Evolutionary conservation across 2,329 filamentous ascomycete genomes (phyloP), one percentile per base, ranked within the genome.

Genomic region (Acarospora socialis): DNA sequence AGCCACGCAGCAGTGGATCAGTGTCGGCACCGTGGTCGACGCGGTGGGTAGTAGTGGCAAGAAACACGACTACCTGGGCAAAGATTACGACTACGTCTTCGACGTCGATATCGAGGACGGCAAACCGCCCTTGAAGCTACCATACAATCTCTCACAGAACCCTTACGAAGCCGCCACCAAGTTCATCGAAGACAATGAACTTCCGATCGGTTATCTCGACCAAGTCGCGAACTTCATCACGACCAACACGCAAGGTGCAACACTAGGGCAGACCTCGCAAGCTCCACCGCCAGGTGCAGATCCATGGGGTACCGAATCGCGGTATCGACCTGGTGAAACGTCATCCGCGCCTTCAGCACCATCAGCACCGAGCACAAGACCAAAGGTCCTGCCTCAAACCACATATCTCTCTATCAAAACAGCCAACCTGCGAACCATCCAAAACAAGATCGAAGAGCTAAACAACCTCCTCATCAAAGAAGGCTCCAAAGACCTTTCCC

Each of bases 41-140:
- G 73, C 83, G 3, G 81, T 79, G 4, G 83, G 79, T 21, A 92
- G 83, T 50, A 82, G 75, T 42, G 81, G 82, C 7, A 73, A 73
- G 36, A 84, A 86, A 57, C 72, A 73, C 5, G 67, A 76, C 36
- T 78, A 87, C 50, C 65, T 81, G 1, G 87, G 87, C 19, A 73
- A 92, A 50, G 81, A 87, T 39, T 98, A 92, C 52, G 90, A 98
- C 51, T 94, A 79, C 47, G 86, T 98, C 6, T 95, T 95, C 44
- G 86, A 94, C 49, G 86, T 94, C 16, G 86, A 93, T 46, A 92
- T 94, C 40, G 82, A 93, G 52, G 87, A 94, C 47, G 87, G 84
- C 32, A 87, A 92, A 49, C 86, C 87, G 8, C 74, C 87, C 1
- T 63, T 95, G 27, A 94, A 94, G 55, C 66, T 95, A n/a, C 84